phyloP scores from a whole-genome alignment of 805 yeast genomes.

The Zygosaccharomyces gambellarensis region DNA sequence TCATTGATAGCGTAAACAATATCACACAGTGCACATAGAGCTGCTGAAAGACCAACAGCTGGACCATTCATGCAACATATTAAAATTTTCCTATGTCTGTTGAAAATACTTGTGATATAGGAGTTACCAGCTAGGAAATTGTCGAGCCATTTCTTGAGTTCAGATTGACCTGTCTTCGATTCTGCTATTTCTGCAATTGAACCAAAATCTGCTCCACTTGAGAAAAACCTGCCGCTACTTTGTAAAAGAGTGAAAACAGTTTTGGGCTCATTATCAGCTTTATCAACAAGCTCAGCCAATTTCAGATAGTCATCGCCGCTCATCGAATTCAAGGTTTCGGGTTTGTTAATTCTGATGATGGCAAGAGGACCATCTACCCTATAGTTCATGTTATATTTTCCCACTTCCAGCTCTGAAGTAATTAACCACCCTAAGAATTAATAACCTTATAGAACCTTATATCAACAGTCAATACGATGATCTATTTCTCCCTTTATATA shows the following conservation, averaged over 20 bases:
- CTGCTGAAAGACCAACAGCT: conserved; percentile 72
- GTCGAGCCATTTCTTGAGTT: conserved; percentile 45
- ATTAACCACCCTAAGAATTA: too few species aligned
- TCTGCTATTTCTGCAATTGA: conserved; percentile 19
- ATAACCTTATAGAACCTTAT: too few species aligned
- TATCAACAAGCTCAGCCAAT: conserved; percentile 53
- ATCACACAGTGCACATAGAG: conserved; percentile 71
- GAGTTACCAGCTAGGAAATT: conserved; percentile 67
- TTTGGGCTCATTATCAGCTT: conserved; percentile 57
- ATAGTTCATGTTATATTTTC: conserved; percentile 13
- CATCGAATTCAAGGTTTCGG: conserved; percentile 61
- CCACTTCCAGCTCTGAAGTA: neutral
- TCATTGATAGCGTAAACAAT: conserved; percentile 63
- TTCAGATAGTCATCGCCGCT: conserved; percentile 58
- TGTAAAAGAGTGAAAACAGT: conserved; percentile 63
- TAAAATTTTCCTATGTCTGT: conserved; percentile 65
- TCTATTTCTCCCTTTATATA: too few species aligned
- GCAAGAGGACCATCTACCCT: conserved; percentile 35
- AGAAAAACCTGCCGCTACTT: conserved; percentile 69
- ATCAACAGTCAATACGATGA: neutral
- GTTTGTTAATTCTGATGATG: conserved; percentile 62
- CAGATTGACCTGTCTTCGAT: conserved; percentile 17
- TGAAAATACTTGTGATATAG: conserved; percentile 60
- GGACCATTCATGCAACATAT: conserved; percentile 83
- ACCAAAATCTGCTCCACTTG: conserved; percentile 78